Evolutionary conservation across 192 early-diverging fungal genomes (phyloP).

Genomic region (Anaeromyces robustus): DNA sequence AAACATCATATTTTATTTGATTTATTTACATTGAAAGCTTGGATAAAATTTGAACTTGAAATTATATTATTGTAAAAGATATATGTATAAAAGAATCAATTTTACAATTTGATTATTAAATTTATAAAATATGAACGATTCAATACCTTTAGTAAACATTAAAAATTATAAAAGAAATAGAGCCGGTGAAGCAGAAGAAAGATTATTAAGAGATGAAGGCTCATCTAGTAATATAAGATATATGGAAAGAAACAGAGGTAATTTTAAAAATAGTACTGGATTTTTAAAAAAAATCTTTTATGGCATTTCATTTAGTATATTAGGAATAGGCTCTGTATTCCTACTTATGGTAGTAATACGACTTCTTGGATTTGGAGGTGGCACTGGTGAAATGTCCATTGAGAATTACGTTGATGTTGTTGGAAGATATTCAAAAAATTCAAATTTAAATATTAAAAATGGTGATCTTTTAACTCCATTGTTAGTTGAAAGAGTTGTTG

Average conservation of each 20-base stretch:
- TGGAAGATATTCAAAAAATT: background rate
- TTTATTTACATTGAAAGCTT: too few species aligned
- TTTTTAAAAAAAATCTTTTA: background rate
- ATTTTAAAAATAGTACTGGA: background rate
- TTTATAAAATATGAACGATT: background rate
- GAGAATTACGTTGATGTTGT: background rate
- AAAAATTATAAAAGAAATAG: background rate
- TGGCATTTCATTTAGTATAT: background rate
- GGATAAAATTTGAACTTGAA: too few species aligned
- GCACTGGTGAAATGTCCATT: background rate
- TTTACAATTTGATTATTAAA: too few species aligned
- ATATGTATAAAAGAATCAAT: too few species aligned
- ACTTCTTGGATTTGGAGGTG: background rate
- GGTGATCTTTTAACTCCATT: constrained; percentile 53
- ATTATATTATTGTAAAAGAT: too few species aligned
- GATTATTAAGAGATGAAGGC: background rate
- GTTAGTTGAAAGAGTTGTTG: constrained; percentile 63
- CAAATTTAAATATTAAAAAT: constrained; percentile 1
- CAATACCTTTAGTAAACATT: background rate
- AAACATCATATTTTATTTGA: too few species aligned
- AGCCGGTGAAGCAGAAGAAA: background rate
- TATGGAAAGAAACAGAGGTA: background rate
- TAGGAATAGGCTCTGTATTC: background rate
- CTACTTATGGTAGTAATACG: background rate
- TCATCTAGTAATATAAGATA: background rate